Conservation (phyloP, 1,284 basidiomycete species). For the Austropuccinia psidii region DNA sequence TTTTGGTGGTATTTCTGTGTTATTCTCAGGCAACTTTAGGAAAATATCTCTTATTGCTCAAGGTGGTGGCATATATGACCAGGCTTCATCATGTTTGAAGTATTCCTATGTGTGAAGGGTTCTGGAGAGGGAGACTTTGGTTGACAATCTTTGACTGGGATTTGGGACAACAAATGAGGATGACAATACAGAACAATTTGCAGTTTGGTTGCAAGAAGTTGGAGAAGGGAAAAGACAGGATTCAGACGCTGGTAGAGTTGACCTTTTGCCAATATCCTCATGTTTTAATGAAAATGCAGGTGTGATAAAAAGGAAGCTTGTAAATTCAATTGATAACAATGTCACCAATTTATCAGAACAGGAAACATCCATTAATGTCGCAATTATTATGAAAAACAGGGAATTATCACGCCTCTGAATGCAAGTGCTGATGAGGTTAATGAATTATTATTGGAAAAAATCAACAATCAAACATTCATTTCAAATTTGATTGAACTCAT, state of each 20-base stretch:
- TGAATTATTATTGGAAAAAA: background rate
- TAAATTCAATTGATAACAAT: background rate
- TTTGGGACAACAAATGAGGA: background rate
- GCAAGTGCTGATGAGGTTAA: background rate
- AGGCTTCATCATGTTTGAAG: background rate
- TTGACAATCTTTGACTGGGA: no score
- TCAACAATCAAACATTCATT: background rate
- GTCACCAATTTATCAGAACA: background rate
- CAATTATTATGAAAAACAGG: background rate
- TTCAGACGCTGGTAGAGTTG: background rate
- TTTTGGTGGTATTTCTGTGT: background rate
- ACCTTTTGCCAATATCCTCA: background rate
- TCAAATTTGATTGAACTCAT: background rate
- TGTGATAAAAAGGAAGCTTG: background rate
- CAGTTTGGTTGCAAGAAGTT: background rate
- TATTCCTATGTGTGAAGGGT: background rate
- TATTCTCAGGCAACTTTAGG: constrained; percentile 5
- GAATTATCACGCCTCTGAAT: background rate
- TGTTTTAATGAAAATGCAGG: background rate
- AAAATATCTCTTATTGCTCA: background rate
- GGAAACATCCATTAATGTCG: background rate
- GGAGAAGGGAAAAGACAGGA: background rate
- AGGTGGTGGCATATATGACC: background rate
- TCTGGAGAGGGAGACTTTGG: no score
- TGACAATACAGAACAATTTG: background rate